These are phyloP conservation scores for Ceratocystis cubensis DNA, from an alignment of 2,329 filamentous ascomycete genomes.

Conservation along the genomic window DNA sequence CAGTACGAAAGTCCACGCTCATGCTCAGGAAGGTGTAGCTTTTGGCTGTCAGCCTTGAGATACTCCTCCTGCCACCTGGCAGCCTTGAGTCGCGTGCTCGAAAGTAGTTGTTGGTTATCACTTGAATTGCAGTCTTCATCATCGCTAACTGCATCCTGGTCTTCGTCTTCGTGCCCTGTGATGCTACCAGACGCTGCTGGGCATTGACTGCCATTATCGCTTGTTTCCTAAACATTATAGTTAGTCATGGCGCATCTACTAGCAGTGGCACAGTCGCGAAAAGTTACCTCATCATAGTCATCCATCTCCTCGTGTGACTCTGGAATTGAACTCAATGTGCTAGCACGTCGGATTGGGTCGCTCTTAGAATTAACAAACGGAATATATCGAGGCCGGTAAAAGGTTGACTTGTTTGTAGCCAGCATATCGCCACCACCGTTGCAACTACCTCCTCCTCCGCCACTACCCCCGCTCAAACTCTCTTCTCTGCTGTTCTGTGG, in stretches of 20 bases:
- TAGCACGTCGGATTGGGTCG: conserved; percentile 16
- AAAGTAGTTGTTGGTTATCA: not conserved
- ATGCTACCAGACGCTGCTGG: not conserved
- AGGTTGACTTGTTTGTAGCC: not conserved
- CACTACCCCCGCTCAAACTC: not conserved
- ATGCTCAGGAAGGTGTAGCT: conserved; percentile 15
- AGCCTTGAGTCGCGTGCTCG: not conserved
- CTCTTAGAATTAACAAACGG: conserved; percentile 20
- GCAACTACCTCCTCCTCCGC: not conserved
- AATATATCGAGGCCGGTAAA: conserved; percentile 16
- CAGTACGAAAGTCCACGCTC: conserved; percentile 20
- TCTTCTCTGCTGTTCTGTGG: not conserved
- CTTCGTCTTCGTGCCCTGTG: not conserved
- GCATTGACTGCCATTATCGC: not conserved
- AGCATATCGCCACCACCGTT: not conserved
- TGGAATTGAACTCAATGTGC: conserved; percentile 18
- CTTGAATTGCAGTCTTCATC: not conserved
- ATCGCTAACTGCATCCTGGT: conserved; percentile 7
- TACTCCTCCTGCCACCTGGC: conserved; percentile 13
- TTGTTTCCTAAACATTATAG: not conserved
- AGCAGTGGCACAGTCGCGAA: not conserved
- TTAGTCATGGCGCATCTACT: not conserved
- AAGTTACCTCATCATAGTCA: conserved; percentile 8
- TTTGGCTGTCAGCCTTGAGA: conserved; percentile 6
- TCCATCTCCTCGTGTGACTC: conserved; percentile 18